Evolutionary conservation across 371 early-diverging fungal species (phyloP).

Genomic region (Blakeslea trispora): DNA sequence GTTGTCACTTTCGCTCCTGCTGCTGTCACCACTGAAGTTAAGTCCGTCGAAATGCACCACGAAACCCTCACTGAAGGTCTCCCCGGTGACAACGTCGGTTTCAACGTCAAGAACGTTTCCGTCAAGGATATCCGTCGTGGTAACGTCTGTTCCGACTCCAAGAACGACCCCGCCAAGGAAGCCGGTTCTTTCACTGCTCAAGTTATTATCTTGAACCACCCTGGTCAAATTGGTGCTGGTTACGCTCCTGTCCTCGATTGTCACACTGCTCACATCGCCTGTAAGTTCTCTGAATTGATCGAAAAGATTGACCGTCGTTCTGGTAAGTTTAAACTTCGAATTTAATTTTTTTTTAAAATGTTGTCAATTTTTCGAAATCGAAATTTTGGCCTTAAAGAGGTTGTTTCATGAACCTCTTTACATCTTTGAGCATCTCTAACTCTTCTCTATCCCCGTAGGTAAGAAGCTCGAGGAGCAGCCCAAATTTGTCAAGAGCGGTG

Average conservation of each 20-base stretch:
- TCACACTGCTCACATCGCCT: conserved; percentile 95
- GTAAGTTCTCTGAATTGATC: conserved; percentile 84
- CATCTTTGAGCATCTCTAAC: neutral
- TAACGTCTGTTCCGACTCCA: conserved; percentile 91
- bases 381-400: too few relatives aligned
- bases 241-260: conserved; percentile 93
- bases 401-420: neutral
- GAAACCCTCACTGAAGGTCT: conserved; percentile 89
- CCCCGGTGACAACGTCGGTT: conserved; percentile 98
- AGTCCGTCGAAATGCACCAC: conserved; percentile 99
- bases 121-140: conserved; percentile 96
- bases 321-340: conserved; percentile 60
- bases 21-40: conserved; percentile 91
- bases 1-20: conserved; percentile 90
- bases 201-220: conserved; percentile 92
- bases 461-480: conserved; percentile 48
- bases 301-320: conserved; percentile 95
- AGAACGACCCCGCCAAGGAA: conserved; percentile 94
- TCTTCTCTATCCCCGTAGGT: neutral
- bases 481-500: conserved; percentile 92
- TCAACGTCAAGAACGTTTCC: conserved; percentile 97
- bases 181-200: conserved; percentile 87
- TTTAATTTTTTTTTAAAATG: neutral
- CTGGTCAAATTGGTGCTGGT: conserved; percentile 84
- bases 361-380: neutral